Evolutionary conservation across 768 basidiomycete genomes (phyloP).

Genomic region (Naganishia vaughanmartiniae): DNA sequence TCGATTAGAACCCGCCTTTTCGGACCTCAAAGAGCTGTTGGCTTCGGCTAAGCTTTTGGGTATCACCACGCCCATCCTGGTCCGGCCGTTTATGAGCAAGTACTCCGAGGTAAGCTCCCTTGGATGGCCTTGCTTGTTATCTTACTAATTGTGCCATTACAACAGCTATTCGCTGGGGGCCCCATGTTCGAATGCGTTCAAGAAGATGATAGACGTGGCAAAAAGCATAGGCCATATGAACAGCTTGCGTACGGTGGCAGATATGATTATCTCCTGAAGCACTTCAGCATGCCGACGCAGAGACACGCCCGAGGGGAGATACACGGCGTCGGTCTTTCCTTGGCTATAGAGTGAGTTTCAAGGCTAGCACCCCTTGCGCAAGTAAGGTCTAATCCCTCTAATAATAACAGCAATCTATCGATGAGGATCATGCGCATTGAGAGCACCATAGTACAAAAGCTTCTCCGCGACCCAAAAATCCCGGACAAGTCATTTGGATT

Average conservation of each 20-base stretch:
- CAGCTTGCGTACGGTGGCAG: constrained; percentile 47
- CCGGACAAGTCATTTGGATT: constrained; percentile 34
- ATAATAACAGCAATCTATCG: constrained; percentile 40
- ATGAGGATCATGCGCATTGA: constrained; percentile 43
- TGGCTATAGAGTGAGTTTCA: constrained; percentile 46
- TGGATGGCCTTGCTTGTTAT: background rate
- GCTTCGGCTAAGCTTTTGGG: constrained; percentile 39
- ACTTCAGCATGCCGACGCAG: constrained; percentile 45
- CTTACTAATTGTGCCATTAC: background rate
- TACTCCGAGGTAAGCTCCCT: constrained; percentile 39
- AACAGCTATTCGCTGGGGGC: constrained; percentile 46
- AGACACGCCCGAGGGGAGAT: constrained; percentile 37
- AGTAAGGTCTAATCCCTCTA: background rate
- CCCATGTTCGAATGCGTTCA: constrained; percentile 50
- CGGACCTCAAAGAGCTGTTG: constrained; percentile 38
- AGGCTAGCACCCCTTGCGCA: background rate
- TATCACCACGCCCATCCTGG: constrained; percentile 37
- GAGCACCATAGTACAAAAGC: constrained; percentile 36
- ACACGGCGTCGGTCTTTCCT: constrained; percentile 47
- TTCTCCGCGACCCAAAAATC: constrained; percentile 45
- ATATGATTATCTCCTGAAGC: constrained; percentile 46
- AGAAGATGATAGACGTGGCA: constrained; percentile 26
- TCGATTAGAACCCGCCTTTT: constrained; percentile 38
- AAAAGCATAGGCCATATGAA: constrained; percentile 44
- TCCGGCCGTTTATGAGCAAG: constrained; percentile 43